Conservation (phyloP, 2,329 filamentous ascomycete species). For the Diaporthe ampelina region DNA sequence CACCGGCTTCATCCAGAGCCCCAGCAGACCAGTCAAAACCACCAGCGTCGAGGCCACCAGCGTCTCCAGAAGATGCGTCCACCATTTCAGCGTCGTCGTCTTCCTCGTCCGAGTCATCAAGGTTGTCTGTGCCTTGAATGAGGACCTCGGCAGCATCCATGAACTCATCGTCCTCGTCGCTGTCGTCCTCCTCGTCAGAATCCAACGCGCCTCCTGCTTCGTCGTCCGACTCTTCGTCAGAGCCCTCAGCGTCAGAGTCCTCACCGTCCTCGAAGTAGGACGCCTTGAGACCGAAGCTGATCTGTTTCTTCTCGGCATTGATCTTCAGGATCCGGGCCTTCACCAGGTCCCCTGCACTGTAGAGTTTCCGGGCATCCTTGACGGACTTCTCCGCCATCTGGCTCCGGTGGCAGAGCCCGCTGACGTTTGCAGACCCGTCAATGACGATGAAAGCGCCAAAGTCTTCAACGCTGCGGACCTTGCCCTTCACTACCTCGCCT, state of each 20-base stretch:
- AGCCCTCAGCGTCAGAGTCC: slow-evolving; percentile 59
- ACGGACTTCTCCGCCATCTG: slow-evolving; percentile 90
- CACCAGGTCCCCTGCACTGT: slow-evolving; percentile 90
- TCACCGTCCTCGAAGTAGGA: slow-evolving; percentile 83
- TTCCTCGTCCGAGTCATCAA: slow-evolving; percentile 49
- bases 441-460: slow-evolving; percentile 96
- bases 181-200: slow-evolving; percentile 57
- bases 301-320: slow-evolving; percentile 79
- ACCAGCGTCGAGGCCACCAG: slow-evolving; percentile 74
- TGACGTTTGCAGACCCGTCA: slow-evolving; percentile 88
- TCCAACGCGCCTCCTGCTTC: slow-evolving; percentile 60
- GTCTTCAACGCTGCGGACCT: slow-evolving; percentile 92
- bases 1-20: slow-evolving; percentile 67
- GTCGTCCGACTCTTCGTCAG: slow-evolving; percentile 60
- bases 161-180: slow-evolving; percentile 66
- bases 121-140: slow-evolving; percentile 60
- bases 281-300: slow-evolving; percentile 93
- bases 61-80: slow-evolving; percentile 52
- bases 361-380: slow-evolving; percentile 88
- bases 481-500: slow-evolving; percentile 89
- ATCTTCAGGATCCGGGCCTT: slow-evolving; percentile 91
- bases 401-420: slow-evolving; percentile 91
- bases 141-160: slow-evolving; percentile 58
- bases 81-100: slow-evolving; percentile 61
- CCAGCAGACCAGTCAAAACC: slow-evolving; percentile 92